Evolutionary conservation across 176 grass and related monocot species (phyloP).

Genomic region (Raddia guianensis): DNA sequence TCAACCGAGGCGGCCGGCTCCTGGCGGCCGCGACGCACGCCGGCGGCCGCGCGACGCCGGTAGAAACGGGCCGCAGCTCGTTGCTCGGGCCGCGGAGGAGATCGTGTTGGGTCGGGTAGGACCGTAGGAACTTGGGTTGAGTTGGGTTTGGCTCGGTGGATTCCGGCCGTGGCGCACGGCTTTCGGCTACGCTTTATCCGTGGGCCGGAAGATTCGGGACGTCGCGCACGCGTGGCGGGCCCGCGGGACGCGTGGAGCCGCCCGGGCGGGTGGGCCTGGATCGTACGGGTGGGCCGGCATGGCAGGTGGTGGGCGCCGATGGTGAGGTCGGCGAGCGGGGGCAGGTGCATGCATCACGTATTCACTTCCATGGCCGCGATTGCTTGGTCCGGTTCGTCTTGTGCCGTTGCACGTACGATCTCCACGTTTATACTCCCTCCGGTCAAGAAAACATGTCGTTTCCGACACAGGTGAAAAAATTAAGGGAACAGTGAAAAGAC

Average conservation of each 20-base stretch:
- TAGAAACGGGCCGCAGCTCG: slow-evolving; percentile 15
- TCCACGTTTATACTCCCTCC: background rate
- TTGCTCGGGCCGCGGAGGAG: background rate
- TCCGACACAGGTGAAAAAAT: too few relatives aligned
- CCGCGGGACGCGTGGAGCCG: slow-evolving; percentile 21
- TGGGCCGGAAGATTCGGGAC: slow-evolving; percentile 29
- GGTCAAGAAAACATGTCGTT: too few relatives aligned
- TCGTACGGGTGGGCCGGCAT: background rate
- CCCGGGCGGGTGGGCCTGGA: background rate
- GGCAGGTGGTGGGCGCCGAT: background rate
- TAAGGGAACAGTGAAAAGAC: too few relatives aligned
- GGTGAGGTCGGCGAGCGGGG: background rate
- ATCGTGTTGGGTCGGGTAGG: background rate
- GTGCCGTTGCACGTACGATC: background rate
- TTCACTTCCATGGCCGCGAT: too few relatives aligned
- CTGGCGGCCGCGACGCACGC: background rate
- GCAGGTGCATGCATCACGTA: too few relatives aligned
- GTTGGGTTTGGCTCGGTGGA: background rate
- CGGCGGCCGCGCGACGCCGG: background rate
- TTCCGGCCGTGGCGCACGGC: background rate
- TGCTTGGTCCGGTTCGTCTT: too few relatives aligned
- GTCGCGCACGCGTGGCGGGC: slow-evolving; percentile 21
- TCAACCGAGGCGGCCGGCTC: background rate
- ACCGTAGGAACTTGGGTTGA: background rate
- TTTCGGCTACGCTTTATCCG: slow-evolving; percentile 4